Evolutionary conservation across 1,284 basidiomycete species (phyloP).

Genomic region (Trametes polyzona): DNA sequence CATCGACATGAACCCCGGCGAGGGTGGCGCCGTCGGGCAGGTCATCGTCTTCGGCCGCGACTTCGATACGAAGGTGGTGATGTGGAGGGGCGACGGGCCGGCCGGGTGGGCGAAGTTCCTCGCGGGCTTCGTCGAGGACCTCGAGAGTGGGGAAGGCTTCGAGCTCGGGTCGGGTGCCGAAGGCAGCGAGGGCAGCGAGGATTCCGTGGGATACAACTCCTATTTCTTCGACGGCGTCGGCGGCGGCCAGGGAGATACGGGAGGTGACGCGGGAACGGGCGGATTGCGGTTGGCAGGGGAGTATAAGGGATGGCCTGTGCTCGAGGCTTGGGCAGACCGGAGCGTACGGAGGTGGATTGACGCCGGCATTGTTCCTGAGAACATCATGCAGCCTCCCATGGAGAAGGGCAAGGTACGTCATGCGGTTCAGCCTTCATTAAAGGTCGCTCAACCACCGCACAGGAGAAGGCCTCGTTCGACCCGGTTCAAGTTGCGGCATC

Average conservation of each 20-base stretch:
- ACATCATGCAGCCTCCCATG: conserved; percentile 37
- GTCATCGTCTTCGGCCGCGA: conserved; percentile 98
- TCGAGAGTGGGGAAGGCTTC: conserved; percentile 88
- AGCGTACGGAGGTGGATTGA: conserved; percentile 86
- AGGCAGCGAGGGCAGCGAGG: conserved; percentile 71
- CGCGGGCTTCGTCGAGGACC: conserved; percentile 89
- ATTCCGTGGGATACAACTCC: conserved; percentile 84
- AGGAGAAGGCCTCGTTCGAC: conserved; percentile 35
- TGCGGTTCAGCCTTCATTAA: background rate
- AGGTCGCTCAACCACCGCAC: conserved; percentile 1
- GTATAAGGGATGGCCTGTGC: conserved; percentile 87
- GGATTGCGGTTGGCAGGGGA: conserved; percentile 77
- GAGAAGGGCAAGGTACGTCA: conserved; percentile 55
- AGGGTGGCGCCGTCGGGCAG: conserved; percentile 81
- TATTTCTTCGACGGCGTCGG: conserved; percentile 85
- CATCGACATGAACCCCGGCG: conserved; percentile 89
- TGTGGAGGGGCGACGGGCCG: conserved; percentile 89
- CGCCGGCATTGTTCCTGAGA: conserved; percentile 64
- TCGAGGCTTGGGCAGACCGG: conserved; percentile 90
- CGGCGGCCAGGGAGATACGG: conserved; percentile 74
- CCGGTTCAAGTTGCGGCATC: conserved; percentile 25
- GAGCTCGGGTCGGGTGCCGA: conserved; percentile 65
- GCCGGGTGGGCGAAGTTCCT: conserved; percentile 97
- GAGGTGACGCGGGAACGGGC: conserved; percentile 69
- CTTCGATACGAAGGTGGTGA: conserved; percentile 96